A percentile compares a stretch with the other conserved stretches of the same genome.
Conservation (phyloP, 2,329 filamentous ascomycete species). For the Fusarium begoniae region DNA sequence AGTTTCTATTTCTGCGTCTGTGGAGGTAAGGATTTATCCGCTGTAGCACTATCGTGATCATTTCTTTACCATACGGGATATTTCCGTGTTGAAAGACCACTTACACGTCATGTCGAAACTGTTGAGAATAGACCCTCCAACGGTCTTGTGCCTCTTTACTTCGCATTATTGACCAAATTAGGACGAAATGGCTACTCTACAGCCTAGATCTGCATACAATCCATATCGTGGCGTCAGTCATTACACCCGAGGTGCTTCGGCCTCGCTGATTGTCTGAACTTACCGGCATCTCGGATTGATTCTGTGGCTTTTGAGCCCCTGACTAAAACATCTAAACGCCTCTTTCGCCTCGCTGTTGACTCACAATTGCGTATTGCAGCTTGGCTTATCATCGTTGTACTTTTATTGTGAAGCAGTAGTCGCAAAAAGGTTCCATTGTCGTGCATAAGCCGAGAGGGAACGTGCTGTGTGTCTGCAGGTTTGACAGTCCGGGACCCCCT, state of each 20-base stretch:
- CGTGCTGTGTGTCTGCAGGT: constrained; percentile 27
- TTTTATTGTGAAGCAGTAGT: neutral
- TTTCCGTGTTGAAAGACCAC: neutral
- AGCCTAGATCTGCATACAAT: neutral
- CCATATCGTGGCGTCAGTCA: constrained; percentile 19
- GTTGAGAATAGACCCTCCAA: neutral
- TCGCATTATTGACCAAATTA: neutral
- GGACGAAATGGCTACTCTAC: neutral
- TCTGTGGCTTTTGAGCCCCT: constrained; percentile 1
- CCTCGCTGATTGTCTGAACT: neutral
- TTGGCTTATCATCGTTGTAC: neutral
- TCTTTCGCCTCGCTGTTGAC: neutral
- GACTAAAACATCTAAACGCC: constrained; percentile 5
- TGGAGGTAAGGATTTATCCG: neutral
- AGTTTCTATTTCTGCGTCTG: neutral
- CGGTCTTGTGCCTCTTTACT: neutral
- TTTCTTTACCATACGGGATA: neutral
- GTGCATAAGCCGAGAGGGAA: constrained; percentile 19
- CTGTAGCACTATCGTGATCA: neutral
- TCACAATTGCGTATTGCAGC: neutral
- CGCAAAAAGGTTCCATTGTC: neutral
- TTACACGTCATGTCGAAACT: neutral
- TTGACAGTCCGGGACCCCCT: constrained; percentile 34
- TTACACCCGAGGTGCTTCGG: neutral
- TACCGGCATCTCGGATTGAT: neutral